phyloP scores from a whole-genome alignment of 805 yeast species.

The baker's yeast (Saccharomyces cerevisiae) region DNA sequence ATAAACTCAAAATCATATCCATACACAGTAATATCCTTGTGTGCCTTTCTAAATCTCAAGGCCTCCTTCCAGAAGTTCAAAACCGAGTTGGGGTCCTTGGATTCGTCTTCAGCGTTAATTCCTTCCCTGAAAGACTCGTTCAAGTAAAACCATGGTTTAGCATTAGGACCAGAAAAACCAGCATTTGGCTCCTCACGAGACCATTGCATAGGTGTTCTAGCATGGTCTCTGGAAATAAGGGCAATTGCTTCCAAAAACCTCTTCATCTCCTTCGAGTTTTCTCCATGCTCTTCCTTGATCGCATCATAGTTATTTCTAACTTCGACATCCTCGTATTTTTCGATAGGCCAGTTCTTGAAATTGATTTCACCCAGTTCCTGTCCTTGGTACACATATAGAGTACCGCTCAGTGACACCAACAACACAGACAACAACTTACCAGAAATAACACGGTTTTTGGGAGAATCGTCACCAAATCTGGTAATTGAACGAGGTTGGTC shows the following conservation, averaged over 20 bases:
- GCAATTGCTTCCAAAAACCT: slow-evolving; percentile 31
- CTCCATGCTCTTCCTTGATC: slow-evolving; percentile 22
- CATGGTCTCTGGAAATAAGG: slow-evolving; percentile 42
- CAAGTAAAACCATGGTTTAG: slow-evolving; percentile 47
- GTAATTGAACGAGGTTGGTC: slow-evolving; percentile 49
- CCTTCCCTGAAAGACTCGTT: slow-evolving; percentile 40
- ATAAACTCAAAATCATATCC: slow-evolving; percentile 38
- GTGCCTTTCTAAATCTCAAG: slow-evolving; percentile 36
- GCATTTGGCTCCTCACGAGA: slow-evolving; percentile 32
- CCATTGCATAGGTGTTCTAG: slow-evolving; percentile 55
- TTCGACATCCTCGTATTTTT: slow-evolving; percentile 45
- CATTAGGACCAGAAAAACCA: slow-evolving; percentile 37
- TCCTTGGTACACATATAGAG: slow-evolving; percentile 51
- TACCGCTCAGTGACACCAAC: slow-evolving; percentile 43
- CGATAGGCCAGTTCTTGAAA: slow-evolving; percentile 38
- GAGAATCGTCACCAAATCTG: slow-evolving; percentile 41
- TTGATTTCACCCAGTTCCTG: slow-evolving; percentile 54
- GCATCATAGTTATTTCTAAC: slow-evolving; percentile 36
- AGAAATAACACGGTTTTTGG: slow-evolving; percentile 30
- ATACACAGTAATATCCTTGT: slow-evolving; percentile 38
- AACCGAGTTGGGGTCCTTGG: slow-evolving; percentile 39
- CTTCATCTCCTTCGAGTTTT: slow-evolving; percentile 23
- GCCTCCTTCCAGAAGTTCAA: slow-evolving; percentile 40
- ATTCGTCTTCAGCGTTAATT: slow-evolving; percentile 42
- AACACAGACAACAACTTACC: slow-evolving; percentile 44